These are phyloP conservation scores for Monosporascus sp. DNA, from an alignment of 2,329 filamentous ascomycete genomes.

Conservation along the genomic window DNA sequence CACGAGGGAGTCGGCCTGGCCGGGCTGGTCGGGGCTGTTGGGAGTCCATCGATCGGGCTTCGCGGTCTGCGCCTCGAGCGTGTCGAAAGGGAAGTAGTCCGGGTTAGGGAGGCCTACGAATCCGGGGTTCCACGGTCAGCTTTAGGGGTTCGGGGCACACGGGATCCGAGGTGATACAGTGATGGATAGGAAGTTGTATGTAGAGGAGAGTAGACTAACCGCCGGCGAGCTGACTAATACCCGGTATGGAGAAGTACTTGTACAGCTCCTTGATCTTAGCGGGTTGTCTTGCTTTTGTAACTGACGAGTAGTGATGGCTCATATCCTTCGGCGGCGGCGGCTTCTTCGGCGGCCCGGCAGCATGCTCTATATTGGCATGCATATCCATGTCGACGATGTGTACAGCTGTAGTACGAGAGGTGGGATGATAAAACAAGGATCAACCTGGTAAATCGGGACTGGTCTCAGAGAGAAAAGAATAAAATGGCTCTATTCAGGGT, in stretches of 20 bases:
- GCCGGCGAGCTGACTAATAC: slow-evolving; percentile 57
- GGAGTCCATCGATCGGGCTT: slow-evolving; percentile 69
- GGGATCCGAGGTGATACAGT: not conserved
- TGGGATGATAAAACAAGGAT: too few species aligned
- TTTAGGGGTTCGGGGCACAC: not conserved
- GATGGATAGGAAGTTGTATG: not conserved
- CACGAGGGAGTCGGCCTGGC: slow-evolving; percentile 29
- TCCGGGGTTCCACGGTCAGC: slow-evolving; percentile 1
- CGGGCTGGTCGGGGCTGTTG: slow-evolving; percentile 53
- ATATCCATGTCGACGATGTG: slow-evolving; percentile 13
- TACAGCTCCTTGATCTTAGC: slow-evolving; percentile 78
- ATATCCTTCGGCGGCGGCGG: slow-evolving; percentile 63
- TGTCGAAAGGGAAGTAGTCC: slow-evolving; percentile 84
- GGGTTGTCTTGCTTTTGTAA: slow-evolving; percentile 57
- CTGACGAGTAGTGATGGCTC: slow-evolving; percentile 70
- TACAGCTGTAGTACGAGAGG: too few species aligned
- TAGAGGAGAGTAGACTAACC: slow-evolving; percentile 32
- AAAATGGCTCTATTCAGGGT: too few species aligned
- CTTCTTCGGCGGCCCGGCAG: slow-evolving; percentile 20
- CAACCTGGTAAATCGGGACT: too few species aligned
- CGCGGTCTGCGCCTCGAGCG: slow-evolving; percentile 75
- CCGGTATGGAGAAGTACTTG: slow-evolving; percentile 68
- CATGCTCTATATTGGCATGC: slow-evolving; percentile 1
- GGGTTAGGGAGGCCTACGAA: slow-evolving; percentile 68
- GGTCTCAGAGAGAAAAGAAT: not conserved